Conservation (phyloP, 2,329 filamentous ascomycete species). For the Pestalotiopsis sp. region DNA sequence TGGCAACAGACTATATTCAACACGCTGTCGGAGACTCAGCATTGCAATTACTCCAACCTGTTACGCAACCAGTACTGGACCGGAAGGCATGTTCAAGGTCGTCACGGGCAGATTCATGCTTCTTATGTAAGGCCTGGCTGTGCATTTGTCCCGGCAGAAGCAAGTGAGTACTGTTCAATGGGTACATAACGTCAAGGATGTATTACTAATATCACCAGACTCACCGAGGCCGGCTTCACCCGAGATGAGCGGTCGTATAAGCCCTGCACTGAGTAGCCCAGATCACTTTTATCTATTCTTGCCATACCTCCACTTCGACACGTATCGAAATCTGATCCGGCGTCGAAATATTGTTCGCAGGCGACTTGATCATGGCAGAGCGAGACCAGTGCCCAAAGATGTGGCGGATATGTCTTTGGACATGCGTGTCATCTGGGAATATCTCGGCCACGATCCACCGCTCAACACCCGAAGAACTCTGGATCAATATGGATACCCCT, state of each 20-base stretch:
- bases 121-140: slow-evolving; percentile 52
- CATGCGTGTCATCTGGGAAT: slow-evolving; percentile 64
- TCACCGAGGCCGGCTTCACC: slow-evolving; percentile 37
- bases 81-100: slow-evolving; percentile 47
- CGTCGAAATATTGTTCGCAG: slow-evolving; percentile 57
- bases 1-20: slow-evolving; percentile 32
- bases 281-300: slow-evolving; percentile 52
- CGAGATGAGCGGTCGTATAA: slow-evolving; percentile 27
- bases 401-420: slow-evolving; percentile 59
- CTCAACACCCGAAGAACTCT: slow-evolving; percentile 63
- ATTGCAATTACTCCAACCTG: slow-evolving; percentile 40
- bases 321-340: slow-evolving; percentile 58
- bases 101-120: slow-evolving; percentile 51
- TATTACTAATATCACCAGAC: slow-evolving; percentile 22
- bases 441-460: slow-evolving; percentile 60
- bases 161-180: slow-evolving; percentile 21
- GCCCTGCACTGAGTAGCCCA: slow-evolving; percentile 22
- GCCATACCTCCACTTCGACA: slow-evolving; percentile 67
- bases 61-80: slow-evolving; percentile 51
- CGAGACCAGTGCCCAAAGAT: slow-evolving; percentile 55
- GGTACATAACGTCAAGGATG: neutral
- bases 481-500: slow-evolving; percentile 66
- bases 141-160: slow-evolving; percentile 43
- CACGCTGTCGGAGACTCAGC: slow-evolving; percentile 46
- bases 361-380: slow-evolving; percentile 54